Evolutionary conservation across 176 grass and related monocot genomes (phyloP).

Genomic region (Elaeis guineensis): DNA sequence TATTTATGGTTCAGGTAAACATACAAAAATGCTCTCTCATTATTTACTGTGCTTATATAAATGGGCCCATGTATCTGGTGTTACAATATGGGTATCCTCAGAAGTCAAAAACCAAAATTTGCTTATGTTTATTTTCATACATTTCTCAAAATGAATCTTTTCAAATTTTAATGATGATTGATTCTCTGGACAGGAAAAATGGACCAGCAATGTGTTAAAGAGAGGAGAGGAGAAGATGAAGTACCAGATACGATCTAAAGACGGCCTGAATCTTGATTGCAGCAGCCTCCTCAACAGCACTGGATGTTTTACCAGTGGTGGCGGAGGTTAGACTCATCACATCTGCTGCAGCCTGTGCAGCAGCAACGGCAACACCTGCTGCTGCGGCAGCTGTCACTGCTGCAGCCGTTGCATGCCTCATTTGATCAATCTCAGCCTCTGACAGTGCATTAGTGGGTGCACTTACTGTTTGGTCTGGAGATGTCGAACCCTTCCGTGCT

Average conservation of each 20-base stretch:
- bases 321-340: constrained; percentile 31
- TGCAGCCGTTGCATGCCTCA: constrained; percentile 44
- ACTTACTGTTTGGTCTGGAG: background rate
- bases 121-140: no score
- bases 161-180: no score
- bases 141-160: no score
- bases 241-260: constrained; percentile 80
- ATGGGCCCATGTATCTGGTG: no score
- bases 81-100: no score
- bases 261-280: constrained; percentile 67
- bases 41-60: no score
- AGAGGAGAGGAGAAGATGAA: background rate
- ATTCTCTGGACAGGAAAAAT: background rate
- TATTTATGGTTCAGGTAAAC: no score
- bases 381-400: constrained; percentile 49
- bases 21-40: no score
- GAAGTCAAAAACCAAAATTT: no score
- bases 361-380: constrained; percentile 43
- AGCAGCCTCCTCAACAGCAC: constrained; percentile 32
- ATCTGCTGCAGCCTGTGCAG: constrained; percentile 46
- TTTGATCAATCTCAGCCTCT: constrained; percentile 36
- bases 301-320: constrained; percentile 3
- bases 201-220: background rate
- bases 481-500: background rate
- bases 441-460: background rate